Percentiles rank a stretch among this genome's conserved stretches.
phyloP scores from a whole-genome alignment of 2,329 filamentous ascomycete genomes.

The Trichoderma asperellum region DNA sequence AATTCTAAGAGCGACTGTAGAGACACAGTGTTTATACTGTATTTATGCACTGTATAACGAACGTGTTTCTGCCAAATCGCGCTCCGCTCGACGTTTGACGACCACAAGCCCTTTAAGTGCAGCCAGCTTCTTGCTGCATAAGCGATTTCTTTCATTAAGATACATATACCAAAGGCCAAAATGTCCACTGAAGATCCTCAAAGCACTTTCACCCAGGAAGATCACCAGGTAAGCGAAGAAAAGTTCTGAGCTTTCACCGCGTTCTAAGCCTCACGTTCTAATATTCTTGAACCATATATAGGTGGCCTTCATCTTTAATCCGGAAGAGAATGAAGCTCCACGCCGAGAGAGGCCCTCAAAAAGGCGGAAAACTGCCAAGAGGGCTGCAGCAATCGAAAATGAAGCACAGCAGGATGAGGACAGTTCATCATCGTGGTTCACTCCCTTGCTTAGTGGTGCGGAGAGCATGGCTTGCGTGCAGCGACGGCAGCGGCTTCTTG shows the following conservation, averaged over 20 bases:
- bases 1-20: neutral
- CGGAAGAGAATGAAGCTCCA: conserved; percentile 46
- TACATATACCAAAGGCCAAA: neutral
- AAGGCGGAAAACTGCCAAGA: conserved; percentile 57
- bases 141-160: neutral
- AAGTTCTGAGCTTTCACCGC: neutral
- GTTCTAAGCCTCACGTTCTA: neutral
- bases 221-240: conserved; percentile 47
- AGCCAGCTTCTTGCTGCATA: neutral
- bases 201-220: conserved; percentile 45
- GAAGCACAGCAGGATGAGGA: conserved; percentile 24
- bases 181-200: conserved; percentile 35
- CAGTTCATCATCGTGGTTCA: conserved; percentile 45
- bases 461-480: conserved; percentile 55
- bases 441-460: conserved; percentile 57
- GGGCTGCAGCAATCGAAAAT: conserved; percentile 31
- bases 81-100: neutral
- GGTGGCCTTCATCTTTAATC: conserved; percentile 66
- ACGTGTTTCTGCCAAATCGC: conserved; percentile 23
- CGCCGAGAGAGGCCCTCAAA: conserved; percentile 55
- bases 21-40: neutral
- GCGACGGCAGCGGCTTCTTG: conserved; percentile 63
- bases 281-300: conserved; percentile 38
- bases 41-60: neutral
- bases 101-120: neutral